Percentiles rank a stretch among this genome's conserved stretches.
Conservation (phyloP, 2,329 filamentous ascomycete species). For the Penicillium crustosum region DNA sequence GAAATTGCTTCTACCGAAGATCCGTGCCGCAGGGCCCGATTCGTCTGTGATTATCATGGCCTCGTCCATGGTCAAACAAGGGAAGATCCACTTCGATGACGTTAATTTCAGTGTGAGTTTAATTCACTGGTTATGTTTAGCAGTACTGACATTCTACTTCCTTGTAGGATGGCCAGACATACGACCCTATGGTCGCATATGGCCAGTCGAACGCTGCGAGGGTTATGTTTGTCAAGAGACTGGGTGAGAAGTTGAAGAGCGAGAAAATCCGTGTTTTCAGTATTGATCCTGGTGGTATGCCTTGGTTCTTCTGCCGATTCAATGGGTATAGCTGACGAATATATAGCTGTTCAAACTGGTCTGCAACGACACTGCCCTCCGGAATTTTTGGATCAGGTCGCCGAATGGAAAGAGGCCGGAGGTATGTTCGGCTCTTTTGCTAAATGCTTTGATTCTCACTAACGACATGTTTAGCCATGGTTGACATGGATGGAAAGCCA, state of each 20-base stretch:
- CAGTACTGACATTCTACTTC: not conserved
- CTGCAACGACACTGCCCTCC: constrained; percentile 16
- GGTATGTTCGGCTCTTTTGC: not conserved
- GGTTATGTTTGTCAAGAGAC: constrained; percentile 46
- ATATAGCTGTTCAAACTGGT: constrained; percentile 13
- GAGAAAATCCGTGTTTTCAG: constrained; percentile 41
- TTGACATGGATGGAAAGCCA: constrained; percentile 21
- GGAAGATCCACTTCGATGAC: constrained; percentile 47
- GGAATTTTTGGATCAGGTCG: constrained; percentile 5
- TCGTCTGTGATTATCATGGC: constrained; percentile 38
- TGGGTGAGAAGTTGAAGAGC: constrained; percentile 38
- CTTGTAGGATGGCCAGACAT: constrained; percentile 38
- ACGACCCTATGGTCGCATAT: constrained; percentile 49
- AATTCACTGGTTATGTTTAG: too few species aligned
- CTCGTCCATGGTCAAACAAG: constrained; percentile 24
- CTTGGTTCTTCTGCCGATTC: not conserved
- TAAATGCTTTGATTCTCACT: not conserved
- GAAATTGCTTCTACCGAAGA: constrained; percentile 46
- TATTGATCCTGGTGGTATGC: constrained; percentile 45
- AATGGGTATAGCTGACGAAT: not conserved
- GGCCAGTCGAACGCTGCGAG: constrained; percentile 56
- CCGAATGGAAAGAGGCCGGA: constrained; percentile 10
- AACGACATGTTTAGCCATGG: not conserved
- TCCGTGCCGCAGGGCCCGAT: constrained; percentile 43
- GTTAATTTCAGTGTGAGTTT: constrained; percentile 35